These are phyloP conservation scores for Leishmania lainsoni DNA, from an alignment of 208 protist genomes.

Conservation along the genomic window DNA sequence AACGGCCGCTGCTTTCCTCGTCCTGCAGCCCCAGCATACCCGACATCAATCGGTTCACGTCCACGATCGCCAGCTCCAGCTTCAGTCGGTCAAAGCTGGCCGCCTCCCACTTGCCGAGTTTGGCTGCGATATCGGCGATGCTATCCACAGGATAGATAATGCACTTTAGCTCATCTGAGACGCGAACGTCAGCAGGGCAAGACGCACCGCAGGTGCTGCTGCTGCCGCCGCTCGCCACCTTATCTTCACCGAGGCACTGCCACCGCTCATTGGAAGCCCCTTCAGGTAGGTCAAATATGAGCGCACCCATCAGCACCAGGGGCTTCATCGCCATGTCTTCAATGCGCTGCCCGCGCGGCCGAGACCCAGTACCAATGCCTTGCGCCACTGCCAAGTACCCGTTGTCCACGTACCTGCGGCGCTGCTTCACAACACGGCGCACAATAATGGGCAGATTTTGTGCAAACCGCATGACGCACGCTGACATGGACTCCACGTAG, in stretches of 20 bases:
- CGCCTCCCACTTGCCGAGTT: constrained; percentile 75
- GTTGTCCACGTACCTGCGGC: constrained; percentile 55
- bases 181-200: constrained; percentile 50
- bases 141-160: constrained; percentile 73
- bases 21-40: constrained; percentile 58
- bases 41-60: constrained; percentile 57
- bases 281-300: constrained; percentile 63
- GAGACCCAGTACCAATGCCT: constrained; percentile 18
- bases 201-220: constrained; percentile 71
- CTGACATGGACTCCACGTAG: constrained; percentile 71
- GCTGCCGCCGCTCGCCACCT: constrained; percentile 14
- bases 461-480: constrained; percentile 76
- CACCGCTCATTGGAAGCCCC: not conserved
- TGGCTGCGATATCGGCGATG: constrained; percentile 71
- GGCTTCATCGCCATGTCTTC: constrained; percentile 91
- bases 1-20: constrained; percentile 10
- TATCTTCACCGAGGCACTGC: constrained; percentile 6
- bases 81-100: constrained; percentile 78
- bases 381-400: constrained; percentile 36
- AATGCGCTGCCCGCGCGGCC: constrained; percentile 40
- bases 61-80: constrained; percentile 80
- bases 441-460: constrained; percentile 85
- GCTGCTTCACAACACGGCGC: constrained; percentile 71
- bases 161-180: constrained; percentile 70
- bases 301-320: constrained; percentile 79